phyloP scores from a whole-genome alignment of 2,329 filamentous ascomycete genomes.

The Curvularia sp. region DNA sequence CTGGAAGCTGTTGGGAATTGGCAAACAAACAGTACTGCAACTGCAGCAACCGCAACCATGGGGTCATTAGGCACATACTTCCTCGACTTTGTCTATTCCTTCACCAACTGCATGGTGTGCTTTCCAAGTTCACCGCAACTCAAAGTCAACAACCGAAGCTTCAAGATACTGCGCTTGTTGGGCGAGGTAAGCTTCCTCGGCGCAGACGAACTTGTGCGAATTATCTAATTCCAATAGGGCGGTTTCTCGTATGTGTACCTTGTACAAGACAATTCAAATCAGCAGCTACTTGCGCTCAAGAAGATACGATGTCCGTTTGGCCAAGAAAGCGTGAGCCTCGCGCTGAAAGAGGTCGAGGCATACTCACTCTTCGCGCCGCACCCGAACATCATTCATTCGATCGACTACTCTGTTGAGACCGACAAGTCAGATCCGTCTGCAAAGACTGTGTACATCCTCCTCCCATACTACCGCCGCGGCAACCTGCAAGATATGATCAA shows the following conservation, averaged over 20 bases:
- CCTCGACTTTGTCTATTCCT: conserved; percentile 86
- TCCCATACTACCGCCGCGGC: conserved; percentile 93
- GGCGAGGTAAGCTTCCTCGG: conserved; percentile 73
- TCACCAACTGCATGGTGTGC: conserved; percentile 95
- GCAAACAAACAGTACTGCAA: conserved; percentile 17
- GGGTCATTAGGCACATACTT: conserved; percentile 64
- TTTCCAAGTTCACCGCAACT: conserved; percentile 93
- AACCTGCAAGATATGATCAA: conserved; percentile 99
- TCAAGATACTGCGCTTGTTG: conserved; percentile 92
- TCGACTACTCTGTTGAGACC: conserved; percentile 82
- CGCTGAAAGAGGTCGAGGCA: conserved; percentile 95
- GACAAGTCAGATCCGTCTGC: conserved; percentile 71
- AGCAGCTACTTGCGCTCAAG: conserved; percentile 90
- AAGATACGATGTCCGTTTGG: conserved; percentile 99
- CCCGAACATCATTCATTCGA: conserved; percentile 82
- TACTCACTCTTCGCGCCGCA: conserved; percentile 87
- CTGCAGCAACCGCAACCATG: conserved; percentile 30
- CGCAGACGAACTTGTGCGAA: neutral
- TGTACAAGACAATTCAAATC: conserved; percentile 85
- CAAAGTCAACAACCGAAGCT: conserved; percentile 92
- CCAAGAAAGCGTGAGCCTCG: conserved; percentile 91
- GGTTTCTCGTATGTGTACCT: conserved; percentile 99
- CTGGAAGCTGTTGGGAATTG: conserved; percentile 28
- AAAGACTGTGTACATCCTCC: conserved; percentile 95
- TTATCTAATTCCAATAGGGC: conserved; percentile 63